phyloP scores from a whole-genome alignment of 2,329 filamentous ascomycete species.

The Aschersonia sp. region DNA sequence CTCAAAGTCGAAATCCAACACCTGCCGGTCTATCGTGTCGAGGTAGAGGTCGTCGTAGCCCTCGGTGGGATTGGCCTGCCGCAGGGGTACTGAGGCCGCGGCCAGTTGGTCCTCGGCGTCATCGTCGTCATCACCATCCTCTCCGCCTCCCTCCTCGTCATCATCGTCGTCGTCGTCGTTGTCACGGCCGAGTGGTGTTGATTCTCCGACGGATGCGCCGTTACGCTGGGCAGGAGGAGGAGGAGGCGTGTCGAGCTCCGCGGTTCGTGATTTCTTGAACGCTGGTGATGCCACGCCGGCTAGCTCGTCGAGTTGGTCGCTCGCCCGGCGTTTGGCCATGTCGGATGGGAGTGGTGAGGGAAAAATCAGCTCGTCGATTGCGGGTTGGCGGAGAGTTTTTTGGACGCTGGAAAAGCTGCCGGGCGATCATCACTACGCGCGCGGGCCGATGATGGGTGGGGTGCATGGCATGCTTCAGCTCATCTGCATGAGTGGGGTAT shows the following conservation, averaged over 20 bases:
- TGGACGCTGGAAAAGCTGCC: too few relatives aligned
- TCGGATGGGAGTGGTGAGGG: not conserved
- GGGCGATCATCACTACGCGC: too few relatives aligned
- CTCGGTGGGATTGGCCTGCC: constrained; percentile 66
- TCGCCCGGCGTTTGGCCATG: constrained; percentile 43
- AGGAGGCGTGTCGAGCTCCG: constrained; percentile 25
- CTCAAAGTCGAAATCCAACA: constrained; percentile 97
- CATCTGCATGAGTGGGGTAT: too few relatives aligned
- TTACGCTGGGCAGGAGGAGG: constrained; percentile 3
- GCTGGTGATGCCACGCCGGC: constrained; percentile 39
- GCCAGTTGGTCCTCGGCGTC: constrained; percentile 23
- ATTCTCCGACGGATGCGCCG: constrained; percentile 13
- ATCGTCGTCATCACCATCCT: constrained; percentile 4
- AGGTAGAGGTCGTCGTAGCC: constrained; percentile 95
- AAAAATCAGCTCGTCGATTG: not conserved
- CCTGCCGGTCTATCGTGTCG: constrained; percentile 84
- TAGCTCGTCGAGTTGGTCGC: constrained; percentile 44
- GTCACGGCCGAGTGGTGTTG: constrained; percentile 4
- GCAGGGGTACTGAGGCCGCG: constrained; percentile 31
- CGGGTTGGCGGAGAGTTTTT: too few relatives aligned
- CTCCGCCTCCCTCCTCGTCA: not conserved
- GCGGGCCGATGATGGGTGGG: too few relatives aligned
- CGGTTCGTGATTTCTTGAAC: constrained; percentile 42
- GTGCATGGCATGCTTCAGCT: too few relatives aligned
- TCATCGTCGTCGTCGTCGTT: not conserved